Base-by-base conservation (phyloP, 169 alveolate genomes). In the Cryptosporidium meleagridis region DNA sequence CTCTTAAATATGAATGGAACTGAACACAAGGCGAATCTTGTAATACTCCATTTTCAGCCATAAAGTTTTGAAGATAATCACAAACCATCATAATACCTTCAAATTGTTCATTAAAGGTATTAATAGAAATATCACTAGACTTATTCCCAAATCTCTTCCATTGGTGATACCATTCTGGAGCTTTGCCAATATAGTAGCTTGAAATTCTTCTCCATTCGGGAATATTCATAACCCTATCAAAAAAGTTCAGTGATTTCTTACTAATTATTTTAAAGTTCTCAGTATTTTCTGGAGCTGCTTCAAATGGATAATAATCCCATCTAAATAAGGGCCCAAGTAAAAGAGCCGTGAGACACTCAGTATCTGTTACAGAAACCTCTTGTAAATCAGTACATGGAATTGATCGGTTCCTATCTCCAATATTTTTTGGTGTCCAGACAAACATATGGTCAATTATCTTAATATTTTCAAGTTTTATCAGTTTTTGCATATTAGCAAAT, bases 171-270 rank as follows among this genome's bases (percentile, higher is more conserved):
- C 89, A 80, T 48, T 80, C 75, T 12, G 75, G 41, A 6, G 68
- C 89, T 26, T 67, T 48, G 8, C 89, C 89, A 62, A 80, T 48
- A 65, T 58, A 80, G 29, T 80, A 80, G 45, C 75, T 80, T 62
- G 89, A 80, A 18, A 80, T 65, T 4, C 89, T n/a, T 80, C 89
- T 80, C 89, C 89, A 80, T 51, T 80, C 89, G 3, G 89, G 89
- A 26, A 80, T 80, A 26, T 80, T 65, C 48, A 41, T 44, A n/a
- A 80, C 26, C 35, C 5, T 45, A 1, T 62, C 75, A 62, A 59
- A 59, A 16, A 80, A 65, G 26, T 80, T 37, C 59, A 37, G 3
- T 8, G 89, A 14, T 44, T 80, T 80, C 29, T n/a, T 80, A 67
- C 44, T 23, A 59, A 80, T 48, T 16, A 45, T 14, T 29, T 37